Evolutionary conservation across 352 stramenopile species (phyloP).

Genomic region (Halophytophthora batemanensis): DNA sequence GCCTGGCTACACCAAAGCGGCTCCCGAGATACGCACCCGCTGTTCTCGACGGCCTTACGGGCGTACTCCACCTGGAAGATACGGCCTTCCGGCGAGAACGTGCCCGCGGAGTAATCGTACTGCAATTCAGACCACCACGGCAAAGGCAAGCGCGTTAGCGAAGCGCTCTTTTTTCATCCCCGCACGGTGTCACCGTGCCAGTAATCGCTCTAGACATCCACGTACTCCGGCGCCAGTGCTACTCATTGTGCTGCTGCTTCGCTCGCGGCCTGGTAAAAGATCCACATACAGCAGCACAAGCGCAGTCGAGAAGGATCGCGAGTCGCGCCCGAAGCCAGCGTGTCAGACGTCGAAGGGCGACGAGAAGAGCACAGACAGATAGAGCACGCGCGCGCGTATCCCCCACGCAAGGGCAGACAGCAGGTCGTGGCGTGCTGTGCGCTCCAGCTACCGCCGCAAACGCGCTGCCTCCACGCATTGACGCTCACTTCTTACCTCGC

Average conservation of each 20-base stretch:
- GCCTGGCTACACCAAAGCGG: not conserved
- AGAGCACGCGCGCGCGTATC: no score
- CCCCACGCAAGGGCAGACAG: no score
- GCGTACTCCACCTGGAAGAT: slow-evolving; percentile 99
- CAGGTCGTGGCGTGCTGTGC: no score
- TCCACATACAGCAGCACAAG: slow-evolving; percentile 1
- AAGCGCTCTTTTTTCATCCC: not conserved
- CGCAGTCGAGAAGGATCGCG: not conserved
- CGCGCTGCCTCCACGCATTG: no score
- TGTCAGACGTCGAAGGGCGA: no score
- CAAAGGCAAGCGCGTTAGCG: not conserved
- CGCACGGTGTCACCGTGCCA: not conserved
- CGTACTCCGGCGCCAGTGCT: slow-evolving; percentile 77
- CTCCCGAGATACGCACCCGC: slow-evolving; percentile 44
- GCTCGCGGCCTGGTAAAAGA: not conserved
- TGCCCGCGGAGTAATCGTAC: slow-evolving; percentile 89
- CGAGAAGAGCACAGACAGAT: no score
- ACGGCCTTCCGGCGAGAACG: slow-evolving; percentile 97
- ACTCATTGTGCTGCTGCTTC: slow-evolving; percentile 50
- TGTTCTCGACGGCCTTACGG: slow-evolving; percentile 97
- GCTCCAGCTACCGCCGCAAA: no score
- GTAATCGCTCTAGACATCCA: not conserved
- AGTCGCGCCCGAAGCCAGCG: no score
- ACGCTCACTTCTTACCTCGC: not conserved
- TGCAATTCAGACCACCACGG: slow-evolving; percentile 10